Evolutionary conservation across 345 rosid genomes (phyloP).

Genomic region (Combretum micranthum): DNA sequence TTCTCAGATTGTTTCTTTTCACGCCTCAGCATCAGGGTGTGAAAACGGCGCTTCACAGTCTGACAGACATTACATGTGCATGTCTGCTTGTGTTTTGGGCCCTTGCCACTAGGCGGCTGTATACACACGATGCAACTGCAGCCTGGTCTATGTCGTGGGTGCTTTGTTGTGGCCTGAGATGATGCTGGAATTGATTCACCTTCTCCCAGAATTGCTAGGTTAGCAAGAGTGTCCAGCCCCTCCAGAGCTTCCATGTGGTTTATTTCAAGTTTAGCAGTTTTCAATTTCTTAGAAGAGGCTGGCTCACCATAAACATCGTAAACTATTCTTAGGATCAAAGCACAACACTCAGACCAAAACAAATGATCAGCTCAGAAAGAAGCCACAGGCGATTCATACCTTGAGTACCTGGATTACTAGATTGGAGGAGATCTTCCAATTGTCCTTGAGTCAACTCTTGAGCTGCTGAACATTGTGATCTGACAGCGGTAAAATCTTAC

Average conservation of each 20-base stretch:
- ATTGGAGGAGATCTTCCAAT: slow-evolving; percentile 49
- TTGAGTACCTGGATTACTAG: slow-evolving; percentile 37
- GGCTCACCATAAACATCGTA: slow-evolving; percentile 9
- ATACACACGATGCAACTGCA: slow-evolving; percentile 93
- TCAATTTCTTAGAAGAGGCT: slow-evolving; percentile 47
- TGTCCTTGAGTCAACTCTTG: slow-evolving; percentile 47
- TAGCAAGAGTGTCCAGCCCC: slow-evolving; percentile 63
- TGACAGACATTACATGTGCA: slow-evolving; percentile 77
- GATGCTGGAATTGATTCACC: slow-evolving; percentile 39
- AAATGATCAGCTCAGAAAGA: not conserved
- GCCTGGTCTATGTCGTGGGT: slow-evolving; percentile 87
- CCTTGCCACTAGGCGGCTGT: slow-evolving; percentile 89
- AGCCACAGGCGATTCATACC: not conserved
- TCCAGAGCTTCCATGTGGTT: slow-evolving; percentile 41
- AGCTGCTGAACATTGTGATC: slow-evolving; percentile 53
- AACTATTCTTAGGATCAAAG: slow-evolving; percentile 6
- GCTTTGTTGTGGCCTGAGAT: slow-evolving; percentile 72
- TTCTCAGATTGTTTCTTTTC: slow-evolving; percentile 63
- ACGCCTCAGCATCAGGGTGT: slow-evolving; percentile 55
- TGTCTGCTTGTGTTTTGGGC: slow-evolving; percentile 73
- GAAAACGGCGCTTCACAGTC: slow-evolving; percentile 72
- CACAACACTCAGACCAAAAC: slow-evolving; percentile 9
- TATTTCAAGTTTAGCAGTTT: slow-evolving; percentile 41
- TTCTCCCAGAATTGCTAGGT: slow-evolving; percentile 59
- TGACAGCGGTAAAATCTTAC: slow-evolving; percentile 17